Evolutionary conservation across 441 rosid species (phyloP).

Genomic region (Heliophila coronopifolia): DNA sequence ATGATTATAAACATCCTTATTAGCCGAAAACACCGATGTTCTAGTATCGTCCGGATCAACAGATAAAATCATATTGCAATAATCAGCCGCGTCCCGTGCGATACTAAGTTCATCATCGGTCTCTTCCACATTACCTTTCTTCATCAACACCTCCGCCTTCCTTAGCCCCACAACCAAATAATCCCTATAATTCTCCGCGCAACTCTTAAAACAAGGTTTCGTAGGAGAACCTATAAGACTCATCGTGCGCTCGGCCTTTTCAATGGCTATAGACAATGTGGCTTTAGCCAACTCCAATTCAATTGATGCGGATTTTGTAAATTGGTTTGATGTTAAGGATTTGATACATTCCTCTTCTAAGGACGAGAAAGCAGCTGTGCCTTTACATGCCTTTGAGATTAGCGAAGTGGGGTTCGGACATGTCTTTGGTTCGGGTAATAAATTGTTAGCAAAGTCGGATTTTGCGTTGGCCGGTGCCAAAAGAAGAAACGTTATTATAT

Average conservation of each 20-base stretch:
- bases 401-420: conserved; percentile 19
- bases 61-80: conserved; percentile 26
- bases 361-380: conserved; percentile 22
- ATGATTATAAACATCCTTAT: conserved; percentile 24
- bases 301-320: conserved; percentile 2
- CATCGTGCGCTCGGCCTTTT: conserved; percentile 11
- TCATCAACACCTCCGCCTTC: conserved; percentile 12
- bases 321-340: conserved; percentile 8
- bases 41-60: conserved; percentile 28
- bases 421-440: neutral
- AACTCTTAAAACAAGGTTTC: conserved; percentile 30
- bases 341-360: conserved; percentile 20
- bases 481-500: conserved; percentile 15
- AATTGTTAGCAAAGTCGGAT: neutral
- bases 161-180: conserved; percentile 10
- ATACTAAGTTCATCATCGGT: conserved; percentile 16
- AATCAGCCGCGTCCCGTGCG: conserved; percentile 28
- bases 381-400: conserved; percentile 28
- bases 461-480: neutral
- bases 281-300: conserved; percentile 18
- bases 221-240: conserved; percentile 20
- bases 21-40: conserved; percentile 4
- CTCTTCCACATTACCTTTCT: conserved; percentile 18
- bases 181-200: conserved; percentile 24
- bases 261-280: neutral